Conservation (phyloP, 345 rosid genomes). For the Erysimum cheiranthoides region DNA sequence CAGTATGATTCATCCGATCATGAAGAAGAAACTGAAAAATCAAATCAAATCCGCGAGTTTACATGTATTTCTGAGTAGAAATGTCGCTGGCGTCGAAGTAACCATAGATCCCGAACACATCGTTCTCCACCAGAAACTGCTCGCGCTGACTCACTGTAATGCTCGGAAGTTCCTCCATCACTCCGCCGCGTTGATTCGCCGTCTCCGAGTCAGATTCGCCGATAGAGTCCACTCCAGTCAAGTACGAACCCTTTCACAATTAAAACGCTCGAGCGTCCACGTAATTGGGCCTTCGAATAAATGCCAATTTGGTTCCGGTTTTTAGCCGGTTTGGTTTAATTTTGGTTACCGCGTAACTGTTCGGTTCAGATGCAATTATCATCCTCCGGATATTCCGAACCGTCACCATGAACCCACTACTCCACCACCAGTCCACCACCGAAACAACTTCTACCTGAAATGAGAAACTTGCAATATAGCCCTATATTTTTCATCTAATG, state of each 20-base stretch:
- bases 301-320: slow-evolving; percentile 24
- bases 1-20: slow-evolving; percentile 25
- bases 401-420: slow-evolving; percentile 1
- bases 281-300: not conserved
- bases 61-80: slow-evolving; percentile 59
- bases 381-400: slow-evolving; percentile 14
- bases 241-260: slow-evolving; percentile 13
- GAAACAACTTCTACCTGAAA: slow-evolving; percentile 1
- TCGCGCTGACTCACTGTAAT: slow-evolving; percentile 71
- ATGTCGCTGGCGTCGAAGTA: slow-evolving; percentile 57
- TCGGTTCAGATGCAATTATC: slow-evolving; percentile 6
- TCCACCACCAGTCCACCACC: slow-evolving; percentile 23
- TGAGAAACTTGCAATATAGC: not conserved
- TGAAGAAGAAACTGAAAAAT: slow-evolving; percentile 10
- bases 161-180: slow-evolving; percentile 51
- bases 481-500: not conserved
- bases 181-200: slow-evolving; percentile 24
- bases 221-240: slow-evolving; percentile 26
- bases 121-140: slow-evolving; percentile 63
- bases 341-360: not conserved
- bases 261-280: not conserved
- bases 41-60: slow-evolving; percentile 4
- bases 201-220: slow-evolving; percentile 5
- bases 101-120: slow-evolving; percentile 64
- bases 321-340: not conserved